Evolutionary conservation across 306 rosid species (phyloP), one percentile per base, ranked within the genome.

Genomic region (Rosa chinensis): DNA sequence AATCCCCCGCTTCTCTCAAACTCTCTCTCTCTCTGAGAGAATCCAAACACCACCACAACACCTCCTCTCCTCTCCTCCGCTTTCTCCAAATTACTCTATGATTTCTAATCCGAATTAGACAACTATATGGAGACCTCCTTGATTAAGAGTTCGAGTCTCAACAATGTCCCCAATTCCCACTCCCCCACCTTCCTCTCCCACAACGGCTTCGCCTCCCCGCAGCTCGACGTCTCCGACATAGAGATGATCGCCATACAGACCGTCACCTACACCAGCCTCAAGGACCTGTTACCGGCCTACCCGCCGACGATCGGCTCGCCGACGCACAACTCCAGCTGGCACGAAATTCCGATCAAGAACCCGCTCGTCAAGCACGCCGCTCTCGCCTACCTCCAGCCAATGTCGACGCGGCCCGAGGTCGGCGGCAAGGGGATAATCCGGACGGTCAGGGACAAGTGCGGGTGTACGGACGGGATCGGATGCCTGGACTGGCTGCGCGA

Each of bases 311-410:
- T 28, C 73, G 1, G 67, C 72, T 50, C 88, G 8, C 81, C 85
- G 47, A n/a, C 76, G 4, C 53, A 16, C 20, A 77, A 76, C 58
- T 75, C 85, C 2, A 87, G 86, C 83, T 86, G 90, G 90, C 37
- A 82, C 74, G 86, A 90, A 79, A 70, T 90, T 74, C 88, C 89
- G 12, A 85, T 90, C 79, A 89, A 88, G 79, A 90, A 93, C 23
- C 92, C 87, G 0, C 87, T 93, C 1, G 86, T 93, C 6, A 90
- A 89, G 75, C 89, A 87, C n/a, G 97, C 97, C 10, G 96, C 92
- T 14, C 37, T 89, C 49, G 89, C 94, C 14, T 93, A 93, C 69
- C 90, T 93, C 11, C 88, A 83, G 78, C 94, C 92, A 18, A 87
- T 86, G 87, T 79, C 89, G 14, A 42, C 84, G 6, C 83, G 83